Base-by-base conservation (phyloP, 2,329 filamentous ascomycete genomes). In the Colletotrichum sp. region DNA sequence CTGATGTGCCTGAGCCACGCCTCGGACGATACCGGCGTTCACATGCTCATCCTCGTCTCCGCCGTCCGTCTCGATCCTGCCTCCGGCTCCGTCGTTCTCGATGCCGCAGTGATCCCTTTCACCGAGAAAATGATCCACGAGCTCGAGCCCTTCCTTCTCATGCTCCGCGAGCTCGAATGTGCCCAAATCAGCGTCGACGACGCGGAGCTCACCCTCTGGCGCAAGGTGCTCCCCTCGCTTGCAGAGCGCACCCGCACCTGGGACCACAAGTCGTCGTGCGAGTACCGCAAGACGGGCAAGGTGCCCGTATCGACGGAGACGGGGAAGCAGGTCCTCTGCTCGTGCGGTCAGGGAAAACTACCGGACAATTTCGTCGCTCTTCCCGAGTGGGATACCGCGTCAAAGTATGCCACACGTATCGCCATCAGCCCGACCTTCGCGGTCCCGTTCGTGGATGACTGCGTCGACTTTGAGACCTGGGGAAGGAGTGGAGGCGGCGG, bases 141-240 rank as follows among this genome's bases (percentile, higher is more conserved):
- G 60, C 77, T 89, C 18, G 81, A 85, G 21, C 76, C 80, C 1
- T 88, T 89, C 77, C 80, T 89, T 5, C 77, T 85, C 5, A 49
- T 86, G 3, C 76, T 87, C 2, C 81, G 82, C 16, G 80, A 81
- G 12, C 80, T 87, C 1, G 82, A 86, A 82, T 84, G 70, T 83
- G 83, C 77, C 83, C 80, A 13, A 52, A 78, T 87, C n/a, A 80
- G 68, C 1, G 85, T 89, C 6, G 82, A 88, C 32, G 90, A 91
- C 13, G 89, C 86, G n/a, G 93, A 94, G 49, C 84, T 95, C 4
- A 81, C 89, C 2, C 82, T 89, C 12, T 90, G 88, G 89, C 89
- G 89, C 78, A 83, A 81, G 49, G 71, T 81, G 2, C 79, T 90
- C 5, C 88, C 88, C 1, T 83, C 86, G 0, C 76, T 89, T 64